Conservation (phyloP, 1,139 yeast genomes). For the Blastobotrys buckinghamii region DNA sequence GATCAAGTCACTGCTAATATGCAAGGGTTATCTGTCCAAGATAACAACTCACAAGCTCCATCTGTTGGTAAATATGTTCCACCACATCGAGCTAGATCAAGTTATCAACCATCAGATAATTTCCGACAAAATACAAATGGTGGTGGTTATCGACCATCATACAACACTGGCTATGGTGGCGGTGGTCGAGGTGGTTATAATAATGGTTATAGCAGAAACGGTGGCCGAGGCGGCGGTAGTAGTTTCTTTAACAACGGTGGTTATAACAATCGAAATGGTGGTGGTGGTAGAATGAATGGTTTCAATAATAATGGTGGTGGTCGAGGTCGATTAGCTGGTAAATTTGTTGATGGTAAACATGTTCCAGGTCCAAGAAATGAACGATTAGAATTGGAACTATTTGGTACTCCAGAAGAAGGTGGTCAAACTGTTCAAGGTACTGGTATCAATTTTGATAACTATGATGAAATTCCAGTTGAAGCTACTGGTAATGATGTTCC, state of each 20-base stretch:
- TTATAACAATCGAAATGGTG: constrained; percentile 17
- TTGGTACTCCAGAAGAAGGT: constrained; percentile 82
- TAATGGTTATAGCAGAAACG: constrained; percentile 14
- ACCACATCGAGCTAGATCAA: constrained; percentile 46
- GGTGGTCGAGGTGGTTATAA: constrained; percentile 12
- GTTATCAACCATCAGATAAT: not conserved
- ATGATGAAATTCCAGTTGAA: constrained; percentile 97
- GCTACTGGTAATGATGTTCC: constrained; percentile 96
- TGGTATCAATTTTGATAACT: constrained; percentile 97
- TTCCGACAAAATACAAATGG: constrained; percentile 1
- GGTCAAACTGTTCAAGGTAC: constrained; percentile 63
- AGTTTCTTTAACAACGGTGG: constrained; percentile 5
- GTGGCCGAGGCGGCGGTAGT: constrained; percentile 12
- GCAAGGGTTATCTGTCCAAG: constrained; percentile 39
- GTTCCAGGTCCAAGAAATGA: constrained; percentile 73
- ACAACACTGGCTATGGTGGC: too few species aligned
- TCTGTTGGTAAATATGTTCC: constrained; percentile 60
- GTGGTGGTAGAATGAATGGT: constrained; percentile 31
- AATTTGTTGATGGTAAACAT: constrained; percentile 84
- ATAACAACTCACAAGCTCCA: constrained; percentile 17
- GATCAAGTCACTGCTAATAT: constrained; percentile 40
- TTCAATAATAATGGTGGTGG: constrained; percentile 38
- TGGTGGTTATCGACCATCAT: constrained; percentile 5
- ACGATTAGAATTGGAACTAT: constrained; percentile 69
- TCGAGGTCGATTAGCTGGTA: constrained; percentile 35